These are phyloP conservation scores for Marasmius tenuissimus DNA, from an alignment of 1,284 basidiomycete genomes.

Conservation along the genomic window DNA sequence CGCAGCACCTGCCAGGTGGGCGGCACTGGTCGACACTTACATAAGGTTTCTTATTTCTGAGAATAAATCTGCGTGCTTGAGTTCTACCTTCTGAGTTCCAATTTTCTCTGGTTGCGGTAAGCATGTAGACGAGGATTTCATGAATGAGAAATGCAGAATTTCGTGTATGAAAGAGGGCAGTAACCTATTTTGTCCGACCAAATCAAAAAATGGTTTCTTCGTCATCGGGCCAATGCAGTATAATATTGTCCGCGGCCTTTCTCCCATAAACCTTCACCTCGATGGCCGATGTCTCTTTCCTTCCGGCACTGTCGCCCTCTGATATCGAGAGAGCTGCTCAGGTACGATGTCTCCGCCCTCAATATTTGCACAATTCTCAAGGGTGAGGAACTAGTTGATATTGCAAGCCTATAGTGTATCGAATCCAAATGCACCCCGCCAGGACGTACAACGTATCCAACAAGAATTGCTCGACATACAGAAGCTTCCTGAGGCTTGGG, in stretches of 20 bases:
- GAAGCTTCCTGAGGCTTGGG: slow-evolving; percentile 73
- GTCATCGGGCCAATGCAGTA: no score
- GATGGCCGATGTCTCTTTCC: slow-evolving; percentile 1
- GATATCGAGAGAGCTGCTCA: slow-evolving; percentile 28
- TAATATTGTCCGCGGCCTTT: no score
- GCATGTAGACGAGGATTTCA: no score
- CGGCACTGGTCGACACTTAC: background rate
- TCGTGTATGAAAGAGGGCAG: background rate
- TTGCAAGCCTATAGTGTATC: slow-evolving; percentile 62
- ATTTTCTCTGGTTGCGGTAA: no score
- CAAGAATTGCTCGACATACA: slow-evolving; percentile 75
- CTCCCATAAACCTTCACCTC: background rate
- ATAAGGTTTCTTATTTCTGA: background rate
- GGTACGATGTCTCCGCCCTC: slow-evolving; percentile 10
- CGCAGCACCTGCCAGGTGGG: background rate
- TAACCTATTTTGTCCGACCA: background rate
- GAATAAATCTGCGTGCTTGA: no score
- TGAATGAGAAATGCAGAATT: no score
- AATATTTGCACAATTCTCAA: background rate
- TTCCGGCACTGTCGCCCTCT: background rate
- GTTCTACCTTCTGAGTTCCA: no score
- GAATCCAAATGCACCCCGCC: slow-evolving; percentile 45
- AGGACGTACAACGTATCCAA: slow-evolving; percentile 64
- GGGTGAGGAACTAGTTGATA: slow-evolving; percentile 39
- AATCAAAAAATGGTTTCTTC: no score